A percentile compares a stretch with the other conserved stretches of the same genome.
Conservation (phyloP, 129 eudicot genomes). For the Escallonia herrerae region DNA sequence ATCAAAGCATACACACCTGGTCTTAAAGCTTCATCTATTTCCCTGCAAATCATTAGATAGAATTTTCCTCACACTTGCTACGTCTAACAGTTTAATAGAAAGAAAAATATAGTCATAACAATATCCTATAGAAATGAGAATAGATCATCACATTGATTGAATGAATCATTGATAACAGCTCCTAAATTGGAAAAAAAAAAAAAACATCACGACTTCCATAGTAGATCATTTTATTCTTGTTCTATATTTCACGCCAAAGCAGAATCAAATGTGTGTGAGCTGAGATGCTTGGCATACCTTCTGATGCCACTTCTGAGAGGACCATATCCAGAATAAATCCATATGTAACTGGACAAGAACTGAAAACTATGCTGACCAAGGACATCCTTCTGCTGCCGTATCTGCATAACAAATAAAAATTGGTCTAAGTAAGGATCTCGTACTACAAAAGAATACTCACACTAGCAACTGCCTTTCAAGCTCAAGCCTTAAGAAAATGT, state of each 20-base stretch:
- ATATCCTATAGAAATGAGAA: neutral
- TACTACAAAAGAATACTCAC: neutral
- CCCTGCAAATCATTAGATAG: constrained; percentile 40
- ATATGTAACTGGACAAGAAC: constrained; percentile 62
- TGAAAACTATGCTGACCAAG: constrained; percentile 44
- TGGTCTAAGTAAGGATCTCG: neutral
- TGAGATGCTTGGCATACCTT: constrained; percentile 39
- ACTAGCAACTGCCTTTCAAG: too few species aligned
- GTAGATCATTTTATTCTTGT: too few species aligned
- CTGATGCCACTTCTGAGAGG: constrained; percentile 62
- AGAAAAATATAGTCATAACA: neutral
- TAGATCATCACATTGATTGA: neutral
- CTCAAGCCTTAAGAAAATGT: too few species aligned
- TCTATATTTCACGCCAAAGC: too few species aligned
- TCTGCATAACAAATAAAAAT: constrained; percentile 29
- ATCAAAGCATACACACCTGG: constrained; percentile 88
- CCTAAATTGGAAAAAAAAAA: too few species aligned
- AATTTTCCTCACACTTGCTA: neutral
- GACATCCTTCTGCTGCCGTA: constrained; percentile 79
- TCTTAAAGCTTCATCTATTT: constrained; percentile 83
- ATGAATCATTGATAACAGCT: too few species aligned
- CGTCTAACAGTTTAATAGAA: neutral
- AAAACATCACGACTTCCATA: too few species aligned
- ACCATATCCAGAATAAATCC: constrained; percentile 76
- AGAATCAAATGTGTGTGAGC: neutral